phyloP scores from a whole-genome alignment of 495 filamentous ascomycete species.

The Sabuloglossum arenarium region DNA sequence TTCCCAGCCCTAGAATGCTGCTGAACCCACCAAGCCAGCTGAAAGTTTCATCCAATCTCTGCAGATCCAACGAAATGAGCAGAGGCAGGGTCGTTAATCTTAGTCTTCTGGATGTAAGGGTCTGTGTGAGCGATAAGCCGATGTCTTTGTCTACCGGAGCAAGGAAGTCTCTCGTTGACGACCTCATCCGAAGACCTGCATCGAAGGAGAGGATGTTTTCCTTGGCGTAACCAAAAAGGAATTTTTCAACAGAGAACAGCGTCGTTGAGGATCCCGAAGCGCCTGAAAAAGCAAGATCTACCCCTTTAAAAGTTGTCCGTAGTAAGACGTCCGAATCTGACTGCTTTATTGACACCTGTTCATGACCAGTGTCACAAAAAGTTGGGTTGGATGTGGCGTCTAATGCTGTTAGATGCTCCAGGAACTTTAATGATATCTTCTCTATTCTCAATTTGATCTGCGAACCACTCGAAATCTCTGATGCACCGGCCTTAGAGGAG shows the following conservation, averaged over 20 bases:
- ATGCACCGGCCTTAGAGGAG: neutral
- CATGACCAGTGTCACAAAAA: neutral
- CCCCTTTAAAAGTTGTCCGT: slow-evolving; percentile 23
- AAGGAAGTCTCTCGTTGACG: slow-evolving; percentile 43
- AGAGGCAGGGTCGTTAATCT: slow-evolving; percentile 71
- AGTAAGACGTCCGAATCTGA: slow-evolving; percentile 27
- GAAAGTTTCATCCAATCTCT: slow-evolving; percentile 66
- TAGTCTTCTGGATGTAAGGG: slow-evolving; percentile 28
- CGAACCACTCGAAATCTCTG: slow-evolving; percentile 11
- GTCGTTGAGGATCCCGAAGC: neutral
- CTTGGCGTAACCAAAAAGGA: slow-evolving; percentile 51
- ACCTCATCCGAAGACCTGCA: slow-evolving; percentile 39
- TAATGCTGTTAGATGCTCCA: slow-evolving; percentile 25
- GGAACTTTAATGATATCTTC: slow-evolving; percentile 37
- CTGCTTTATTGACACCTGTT: slow-evolving; percentile 15
- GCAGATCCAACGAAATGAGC: slow-evolving; percentile 55
- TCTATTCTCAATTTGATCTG: slow-evolving; percentile 30
- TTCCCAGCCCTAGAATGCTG: slow-evolving; percentile 71
- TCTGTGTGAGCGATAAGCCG: slow-evolving; percentile 34
- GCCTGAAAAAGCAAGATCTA: slow-evolving; percentile 13
- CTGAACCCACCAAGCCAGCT: slow-evolving; percentile 83
- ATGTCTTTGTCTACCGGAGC: slow-evolving; percentile 42
- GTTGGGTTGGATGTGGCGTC: neutral
- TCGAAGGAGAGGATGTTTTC: slow-evolving; percentile 60
- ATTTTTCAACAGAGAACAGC: slow-evolving; percentile 29